These are phyloP conservation scores for Fonsecaea nubica DNA, from an alignment of 2,329 filamentous ascomycete species.

Conservation along the genomic window DNA sequence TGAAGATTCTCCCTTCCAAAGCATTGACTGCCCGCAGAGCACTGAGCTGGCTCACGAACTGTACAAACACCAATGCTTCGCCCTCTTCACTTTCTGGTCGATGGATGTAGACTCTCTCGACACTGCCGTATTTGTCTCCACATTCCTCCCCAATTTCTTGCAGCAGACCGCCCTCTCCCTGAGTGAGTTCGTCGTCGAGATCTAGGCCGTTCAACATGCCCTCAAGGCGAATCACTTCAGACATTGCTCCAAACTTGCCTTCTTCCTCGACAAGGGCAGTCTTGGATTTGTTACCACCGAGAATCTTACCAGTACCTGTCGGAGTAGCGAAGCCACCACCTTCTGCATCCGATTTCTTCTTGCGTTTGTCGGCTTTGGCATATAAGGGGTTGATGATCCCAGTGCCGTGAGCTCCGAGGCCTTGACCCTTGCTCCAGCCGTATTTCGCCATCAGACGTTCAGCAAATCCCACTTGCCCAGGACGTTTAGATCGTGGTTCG, in stretches of 20 bases:
- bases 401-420: conserved; percentile 79
- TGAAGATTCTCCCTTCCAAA: conserved; percentile 84
- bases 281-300: conserved; percentile 67
- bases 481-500: conserved; percentile 66
- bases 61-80: conserved; percentile 79
- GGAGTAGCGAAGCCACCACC: conserved; percentile 78
- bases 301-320: conserved; percentile 75
- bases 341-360: conserved; percentile 77
- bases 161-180: conserved; percentile 68
- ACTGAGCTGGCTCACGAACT: conserved; percentile 85
- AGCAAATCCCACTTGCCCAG: conserved; percentile 84
- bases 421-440: conserved; percentile 87
- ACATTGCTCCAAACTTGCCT: conserved; percentile 74
- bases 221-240: conserved; percentile 78
- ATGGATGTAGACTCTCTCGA: conserved; percentile 76
- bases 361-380: conserved; percentile 84
- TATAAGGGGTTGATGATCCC: conserved; percentile 86
- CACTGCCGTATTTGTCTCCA: conserved; percentile 82
- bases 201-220: conserved; percentile 89
- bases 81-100: conserved; percentile 48
- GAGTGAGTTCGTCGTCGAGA: conserved; percentile 75
- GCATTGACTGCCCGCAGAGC: conserved; percentile 89
- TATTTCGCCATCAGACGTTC: conserved; percentile 90
- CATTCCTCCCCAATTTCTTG: conserved; percentile 98
- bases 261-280: conserved; percentile 58